Evolutionary conservation across 2,329 filamentous ascomycete species (phyloP), one percentile per base, ranked within the genome.

Genomic region (Fusarium avenaceum): DNA sequence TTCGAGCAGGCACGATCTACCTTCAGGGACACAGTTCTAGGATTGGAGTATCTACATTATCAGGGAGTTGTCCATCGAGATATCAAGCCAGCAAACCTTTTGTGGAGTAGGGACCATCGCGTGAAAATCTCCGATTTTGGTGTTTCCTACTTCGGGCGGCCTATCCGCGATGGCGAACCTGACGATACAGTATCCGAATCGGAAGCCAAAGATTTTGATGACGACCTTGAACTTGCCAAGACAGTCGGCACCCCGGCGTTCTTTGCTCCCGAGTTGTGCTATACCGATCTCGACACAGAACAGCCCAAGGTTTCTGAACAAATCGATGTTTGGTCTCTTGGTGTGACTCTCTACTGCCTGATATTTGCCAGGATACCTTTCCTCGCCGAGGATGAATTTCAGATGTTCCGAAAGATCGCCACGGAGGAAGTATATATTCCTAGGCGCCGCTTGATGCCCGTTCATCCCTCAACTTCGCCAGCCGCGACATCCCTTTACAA

Each of bases 91-190:
- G 94, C 95, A 38, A 98, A 98, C 76, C 85, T 99, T 8, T 84
- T 99, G 8, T 94, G 95, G 83, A 96, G 93, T 50, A 89, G 84
- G 72, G 91, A 94, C 67, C 90, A 94, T 72, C 89, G 91, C 15
- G 93, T 97, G 75, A 99, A 99, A 83, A 99, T 99, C 63, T 98
- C 96, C 7, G 96, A 99, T 76, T 99, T 99, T 81, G 96, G 96
- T 32, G 96, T 99, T 2, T 99, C 96, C 2, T 99, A 98, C 78
- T 93, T 99, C 66, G 96, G 96, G 28, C 89, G 93, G 50, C 93
- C 93, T 2, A 92, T 94, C 59, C 87, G 92, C 39, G 93, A 97
- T 46, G 92, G 92, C 53, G 93, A 96, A 72, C 86, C 89, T 38
- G 90, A 93, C 60, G 91, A 94, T 58, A 90, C 81, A 63, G 89